These are phyloP conservation scores for Verticillium nubilum DNA, from an alignment of 2,329 filamentous ascomycete species.

Conservation along the genomic window DNA sequence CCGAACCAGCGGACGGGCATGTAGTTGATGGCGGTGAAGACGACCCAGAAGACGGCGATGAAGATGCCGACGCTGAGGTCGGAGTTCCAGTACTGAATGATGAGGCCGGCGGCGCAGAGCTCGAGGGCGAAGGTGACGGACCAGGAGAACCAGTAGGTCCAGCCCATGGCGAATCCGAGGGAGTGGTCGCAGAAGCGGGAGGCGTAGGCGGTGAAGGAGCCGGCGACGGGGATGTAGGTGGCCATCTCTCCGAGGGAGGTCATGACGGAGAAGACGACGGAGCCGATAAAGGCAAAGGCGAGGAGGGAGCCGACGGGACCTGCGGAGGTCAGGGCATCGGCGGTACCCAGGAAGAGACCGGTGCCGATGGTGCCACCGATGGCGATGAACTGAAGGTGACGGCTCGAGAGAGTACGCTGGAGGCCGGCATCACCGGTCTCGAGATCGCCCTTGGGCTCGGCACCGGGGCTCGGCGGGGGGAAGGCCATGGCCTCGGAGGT, in stretches of 20 bases:
- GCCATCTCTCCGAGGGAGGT: constrained; percentile 66
- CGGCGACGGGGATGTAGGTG: constrained; percentile 70
- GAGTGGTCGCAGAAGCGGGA: constrained; percentile 68
- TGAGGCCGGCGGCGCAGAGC: constrained; percentile 64
- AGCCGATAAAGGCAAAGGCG: constrained; percentile 64
- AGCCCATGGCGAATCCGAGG: constrained; percentile 72
- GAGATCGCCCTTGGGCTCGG: constrained; percentile 21
- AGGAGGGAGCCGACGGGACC: constrained; percentile 64
- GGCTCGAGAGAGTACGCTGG: constrained; percentile 28
- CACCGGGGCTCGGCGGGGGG: neutral
- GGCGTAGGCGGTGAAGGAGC: constrained; percentile 72
- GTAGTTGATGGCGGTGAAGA: constrained; percentile 65
- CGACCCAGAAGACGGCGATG: constrained; percentile 67
- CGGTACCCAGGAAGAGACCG: constrained; percentile 66
- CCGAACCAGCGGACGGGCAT: constrained; percentile 68
- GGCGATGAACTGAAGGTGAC: constrained; percentile 45
- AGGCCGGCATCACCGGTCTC: constrained; percentile 28
- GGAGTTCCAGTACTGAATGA: constrained; percentile 69
- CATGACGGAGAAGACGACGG: constrained; percentile 73
- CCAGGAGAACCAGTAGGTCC: constrained; percentile 82
- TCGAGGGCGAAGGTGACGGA: constrained; percentile 68
- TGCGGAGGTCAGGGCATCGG: constrained; percentile 54
- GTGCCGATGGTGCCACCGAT: constrained; percentile 60
- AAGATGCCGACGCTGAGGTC: constrained; percentile 54
- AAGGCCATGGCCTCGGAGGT: neutral